Percentiles rank a stretch among this genome's conserved stretches.
These are phyloP conservation scores for Amyloporia xantha DNA, from an alignment of 768 basidiomycete species.

Conservation along the genomic window DNA sequence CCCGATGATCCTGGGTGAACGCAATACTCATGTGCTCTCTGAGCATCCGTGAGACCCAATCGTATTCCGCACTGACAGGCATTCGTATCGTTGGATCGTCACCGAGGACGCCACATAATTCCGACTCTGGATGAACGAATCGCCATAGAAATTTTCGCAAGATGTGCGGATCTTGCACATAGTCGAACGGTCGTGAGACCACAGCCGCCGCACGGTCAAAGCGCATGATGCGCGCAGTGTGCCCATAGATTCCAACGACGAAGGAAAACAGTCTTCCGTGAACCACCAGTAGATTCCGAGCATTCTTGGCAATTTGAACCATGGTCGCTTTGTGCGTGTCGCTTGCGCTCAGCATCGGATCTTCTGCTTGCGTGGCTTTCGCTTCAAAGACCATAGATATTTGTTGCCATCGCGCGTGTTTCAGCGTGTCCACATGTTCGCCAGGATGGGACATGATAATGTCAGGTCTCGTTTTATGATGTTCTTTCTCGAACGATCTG, in stretches of 20 bases:
- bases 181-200: not conserved
- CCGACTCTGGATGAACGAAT: constrained; percentile 2
- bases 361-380: not conserved
- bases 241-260: constrained; percentile 11
- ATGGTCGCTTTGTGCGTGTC: not conserved
- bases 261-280: constrained; percentile 12
- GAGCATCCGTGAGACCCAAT: not conserved
- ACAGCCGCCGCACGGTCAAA: constrained; percentile 10
- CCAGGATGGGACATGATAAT: too few relatives aligned
- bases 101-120: not conserved
- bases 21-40: not conserved
- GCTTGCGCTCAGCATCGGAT: too few relatives aligned
- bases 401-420: too few relatives aligned
- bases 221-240: constrained; percentile 5
- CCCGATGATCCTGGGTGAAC: not conserved
- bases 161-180: not conserved
- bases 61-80: not conserved
- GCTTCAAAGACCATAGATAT: not conserved
- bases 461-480: too few relatives aligned
- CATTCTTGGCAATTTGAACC: not conserved
- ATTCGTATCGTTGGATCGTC: not conserved
- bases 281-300: constrained; percentile 3
- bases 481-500: too few relatives aligned
- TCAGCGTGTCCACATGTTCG: too few relatives aligned
- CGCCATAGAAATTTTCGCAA: constrained; percentile 11